Base-by-base conservation (phyloP, 768 basidiomycete genomes). In the Boletus coccyginus region DNA sequence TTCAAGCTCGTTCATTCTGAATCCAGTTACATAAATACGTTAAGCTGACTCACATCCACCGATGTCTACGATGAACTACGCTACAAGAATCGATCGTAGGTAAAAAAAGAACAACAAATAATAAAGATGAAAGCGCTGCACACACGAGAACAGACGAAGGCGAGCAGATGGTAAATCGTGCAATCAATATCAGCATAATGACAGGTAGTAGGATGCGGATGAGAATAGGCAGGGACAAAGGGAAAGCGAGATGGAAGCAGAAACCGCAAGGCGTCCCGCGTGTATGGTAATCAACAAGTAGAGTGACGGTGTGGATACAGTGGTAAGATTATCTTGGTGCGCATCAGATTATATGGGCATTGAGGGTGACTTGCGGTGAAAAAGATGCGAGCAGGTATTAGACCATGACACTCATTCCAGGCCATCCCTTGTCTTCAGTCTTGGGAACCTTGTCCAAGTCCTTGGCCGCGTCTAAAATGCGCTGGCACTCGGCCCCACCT, bases 401-500 rank as follows among this genome's bases (percentile, higher is more conserved):
- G 55, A 74, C 68, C 69, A 63, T 68, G 49, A 71, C 68, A 44
- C 65, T 61, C 63, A 67, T 73, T 29, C 69, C 62, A 41, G 69
- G 57, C 72, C 72, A 72, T 39, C 55, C 66, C 53, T 63, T 68
- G 6, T 73, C 70, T 55, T 72, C 70, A 5, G 61, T 69, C 72
- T 72, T 70, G 45, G 70, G 47, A 35, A 72, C 19, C 43, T 55
- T 58, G n/a, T 63, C 66, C 29, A 62, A 48, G 48, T 72, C 67
- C 59, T 70, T 70, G 42, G 65, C 58, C 33, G 69, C 68, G 40
- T 77, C 75, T 17, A 78, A 67, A 16, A 74, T 63, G 21, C 74
- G 73, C 58, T 79, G 76, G 68, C 91, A 92, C 48, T 92, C 91
- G 7, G 86, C 81, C 27, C 91, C 91, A 55, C 89, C 90, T 63